Evolutionary conservation across 1,284 basidiomycete species (phyloP), one percentile per base, ranked within the genome.

Genomic region (Rhodotorula sp.): DNA sequence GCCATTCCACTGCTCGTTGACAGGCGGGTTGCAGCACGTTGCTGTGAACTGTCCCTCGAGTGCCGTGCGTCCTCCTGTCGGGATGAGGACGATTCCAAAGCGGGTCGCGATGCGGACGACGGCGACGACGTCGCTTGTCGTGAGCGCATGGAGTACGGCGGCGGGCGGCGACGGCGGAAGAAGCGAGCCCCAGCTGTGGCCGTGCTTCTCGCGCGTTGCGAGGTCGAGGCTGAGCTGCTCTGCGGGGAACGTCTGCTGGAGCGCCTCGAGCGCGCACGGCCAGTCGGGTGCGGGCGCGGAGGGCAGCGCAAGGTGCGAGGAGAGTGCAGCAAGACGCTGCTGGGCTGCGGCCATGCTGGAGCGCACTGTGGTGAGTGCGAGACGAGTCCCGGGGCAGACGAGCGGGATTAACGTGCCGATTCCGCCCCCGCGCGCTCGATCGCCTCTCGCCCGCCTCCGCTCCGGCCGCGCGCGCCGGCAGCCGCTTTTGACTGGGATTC

Each of bases 1-100:
- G 17, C 46, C 61, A 3, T 29, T 36, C 66, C 70, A 67, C 34
- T 46, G 55, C 27, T 71, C 66, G 27, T 32, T 44, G 2, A 58
- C 37, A 0, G 61, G 61, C 5, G 69, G 67, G 25, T 59, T 61
- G 60, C 74, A 76, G 50, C 71, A 71, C 5, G 46, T 44, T 39
- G 64, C 25, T 27, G 50, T 50, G 74, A 84, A 88, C 74, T 89
- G 87, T 0, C 89, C 89, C 76, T 90, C 89, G 34, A 90, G 79
- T 76, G 84, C 86, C 0, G 90, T 91, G 6, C 87, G 88, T 4
- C 88, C 90, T 6, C 87, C 86, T 74, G 87, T 90, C 0, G 89
- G 85, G 2, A 85, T 85, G 36, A 91, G 79, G 2, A 89, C 88
- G 81, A 90, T 87, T 25, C 83, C 82, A 79, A 87, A 87, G 77